Base-by-base conservation (phyloP, 306 rosid genomes). In the Prunus kanzakura region DNA sequence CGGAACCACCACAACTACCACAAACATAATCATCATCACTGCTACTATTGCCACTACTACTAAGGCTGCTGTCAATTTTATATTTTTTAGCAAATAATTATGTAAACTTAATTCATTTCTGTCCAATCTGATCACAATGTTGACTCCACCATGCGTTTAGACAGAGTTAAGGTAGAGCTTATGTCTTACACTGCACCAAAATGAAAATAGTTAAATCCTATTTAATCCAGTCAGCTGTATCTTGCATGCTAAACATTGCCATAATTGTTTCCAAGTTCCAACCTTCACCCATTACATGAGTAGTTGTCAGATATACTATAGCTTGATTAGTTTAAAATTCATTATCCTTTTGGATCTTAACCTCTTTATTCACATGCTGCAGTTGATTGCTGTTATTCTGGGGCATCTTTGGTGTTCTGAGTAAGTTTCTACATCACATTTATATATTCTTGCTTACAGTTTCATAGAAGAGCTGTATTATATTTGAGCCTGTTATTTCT, bases 401-500 rank as follows among this genome's bases (percentile, higher is more conserved):
- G 96, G 98, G 56, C 96, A 94, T 82, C 51, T 94, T 75, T 94
- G 98, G 96, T 90, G 98, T 85, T 92, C 92, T 3, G 98, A 90
- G 98, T 94, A 86, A 85, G 98, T 84, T 69, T 75, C 58, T 64
- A 30, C 54, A 27, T 79, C 30, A 5, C 27, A 22, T 12, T 20
- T 70, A 22, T 56, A 46, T 20, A 20, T 18, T 29, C 60, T 32
- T 23, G 20, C 50, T 25, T 13, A 10, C 73, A 16, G 18, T 67
- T 18, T 64, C 76, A 38, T 64, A 8, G 30, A 27, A 60, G 64
- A 57, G 68, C 41, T 78, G 67, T 72, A 56, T 77, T 66, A 67
- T 67, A 64, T 61, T 64, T 68, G 70, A 76, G 27, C 47, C n/a
- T 72, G 75, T 73, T 64, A 8, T 62, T 81, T 57, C 18, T 22